Evolutionary conservation across 225 moss, liverwort and hornwort species (phyloP), one percentile per base, ranked within the genome.

Genomic region (Physcomitrium patens): DNA sequence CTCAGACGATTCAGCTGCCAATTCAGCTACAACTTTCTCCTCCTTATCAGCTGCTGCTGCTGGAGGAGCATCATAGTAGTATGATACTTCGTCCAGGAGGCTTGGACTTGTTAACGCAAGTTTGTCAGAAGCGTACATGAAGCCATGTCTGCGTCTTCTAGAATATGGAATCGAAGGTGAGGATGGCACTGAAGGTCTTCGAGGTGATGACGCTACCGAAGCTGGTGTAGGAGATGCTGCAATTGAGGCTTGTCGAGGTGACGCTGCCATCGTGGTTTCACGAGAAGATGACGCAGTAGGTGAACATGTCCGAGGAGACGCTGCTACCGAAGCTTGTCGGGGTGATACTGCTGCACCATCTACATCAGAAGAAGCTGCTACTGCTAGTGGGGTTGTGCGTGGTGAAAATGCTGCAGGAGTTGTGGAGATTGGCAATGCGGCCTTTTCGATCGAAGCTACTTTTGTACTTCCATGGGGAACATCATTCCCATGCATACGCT

Each of bases 101-200:
- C 56, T 76, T 12, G 68, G 43, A 42, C 46, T 84, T n/a, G 13
- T 63, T 52, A 72, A 67, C 17, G 80, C 54, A 0, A 52, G 58
- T 68, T 72, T 72, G 44, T 71, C 79, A 16, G 17, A 14, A 26
- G 49, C 59, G 56, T 65, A 69, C 46, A 73, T 78, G 49, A 66
- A 73, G 60, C 65, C 72, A 18, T 83, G 77, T 42, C 81, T 72
- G 48, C 81, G 81, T 14, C 83, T 31, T 79, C 86, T 70, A 22
- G 78, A 73, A 9, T 74, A 77, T 17, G 77, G 47, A 31, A 82
- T 18, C 26, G 78, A 81, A 18, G 80, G 74, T 14, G 80, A 70
- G 23, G 79, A 67, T 2, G 82, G 66, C 53, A 70, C 69, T 8
- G 76, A 77, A 12, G 77, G 55, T 68, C 24, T 69, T n/a, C 52